A percentile compares a stretch with the other conserved stretches of the same genome.
Conservation (phyloP, 2,329 filamentous ascomycete genomes). For the Niveomyces coronatus region DNA sequence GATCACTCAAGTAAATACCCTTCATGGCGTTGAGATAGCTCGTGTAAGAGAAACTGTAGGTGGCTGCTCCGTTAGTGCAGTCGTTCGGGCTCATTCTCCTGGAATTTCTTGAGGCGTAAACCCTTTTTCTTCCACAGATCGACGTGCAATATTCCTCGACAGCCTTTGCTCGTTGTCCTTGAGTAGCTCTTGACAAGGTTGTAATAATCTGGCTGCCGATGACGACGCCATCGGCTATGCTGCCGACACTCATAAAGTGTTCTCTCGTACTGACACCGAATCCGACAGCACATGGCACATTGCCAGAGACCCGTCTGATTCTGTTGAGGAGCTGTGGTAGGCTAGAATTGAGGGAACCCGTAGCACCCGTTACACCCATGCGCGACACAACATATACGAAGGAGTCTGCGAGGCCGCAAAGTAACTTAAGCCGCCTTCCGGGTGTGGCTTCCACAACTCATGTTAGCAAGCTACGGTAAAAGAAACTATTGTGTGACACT, state of each 20-base stretch:
- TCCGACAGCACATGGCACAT: conserved; percentile 82
- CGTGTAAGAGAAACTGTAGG: too few relatives aligned
- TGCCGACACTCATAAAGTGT: conserved; percentile 78
- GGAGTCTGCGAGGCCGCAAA: conserved; percentile 93
- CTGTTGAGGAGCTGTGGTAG: conserved; percentile 73
- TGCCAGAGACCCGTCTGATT: conserved; percentile 86
- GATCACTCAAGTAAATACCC: too few relatives aligned
- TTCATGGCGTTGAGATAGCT: too few relatives aligned
- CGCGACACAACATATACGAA: conserved; percentile 98
- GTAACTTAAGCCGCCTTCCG: conserved; percentile 83
- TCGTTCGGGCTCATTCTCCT: too few relatives aligned
- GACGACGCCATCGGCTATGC: conserved; percentile 85
- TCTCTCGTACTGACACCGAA: conserved; percentile 95
- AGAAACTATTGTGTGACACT: too few relatives aligned
- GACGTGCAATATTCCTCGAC: conserved; percentile 82
- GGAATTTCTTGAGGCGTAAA: too few relatives aligned
- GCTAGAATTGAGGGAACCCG: conserved; percentile 68
- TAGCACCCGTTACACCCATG: conserved; percentile 92
- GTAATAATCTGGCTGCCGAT: conserved; percentile 94
- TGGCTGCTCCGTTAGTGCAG: too few relatives aligned
- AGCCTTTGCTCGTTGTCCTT: conserved; percentile 27
- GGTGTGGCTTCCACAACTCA: too few relatives aligned
- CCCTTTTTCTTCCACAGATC: too few relatives aligned
- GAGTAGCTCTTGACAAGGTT: conserved; percentile 42
- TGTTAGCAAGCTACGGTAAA: too few relatives aligned